Conservation (phyloP, 1,284 basidiomycete genomes). For the Puccinia triticina region DNA sequence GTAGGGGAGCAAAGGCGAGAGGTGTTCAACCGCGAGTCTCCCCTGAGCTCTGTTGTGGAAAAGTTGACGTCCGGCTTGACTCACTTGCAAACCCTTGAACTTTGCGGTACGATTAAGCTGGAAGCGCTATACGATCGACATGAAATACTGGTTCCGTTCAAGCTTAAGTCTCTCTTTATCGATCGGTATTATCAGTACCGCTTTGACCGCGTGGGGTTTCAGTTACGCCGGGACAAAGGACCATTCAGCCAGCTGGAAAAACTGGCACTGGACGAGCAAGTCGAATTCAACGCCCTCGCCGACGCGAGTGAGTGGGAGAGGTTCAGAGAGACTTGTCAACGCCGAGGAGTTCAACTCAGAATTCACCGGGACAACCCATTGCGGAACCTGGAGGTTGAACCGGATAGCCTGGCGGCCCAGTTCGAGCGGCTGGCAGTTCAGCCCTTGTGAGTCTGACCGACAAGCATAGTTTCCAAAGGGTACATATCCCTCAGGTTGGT, state of each 20-base stretch:
- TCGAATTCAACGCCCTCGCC: not conserved
- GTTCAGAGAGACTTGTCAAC: not conserved
- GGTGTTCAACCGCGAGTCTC: not conserved
- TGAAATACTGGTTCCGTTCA: not conserved
- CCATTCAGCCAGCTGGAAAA: not conserved
- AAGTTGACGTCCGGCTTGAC: not conserved
- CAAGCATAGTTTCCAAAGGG: too few relatives aligned
- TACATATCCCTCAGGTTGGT: too few relatives aligned
- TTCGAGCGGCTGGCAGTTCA: too few relatives aligned
- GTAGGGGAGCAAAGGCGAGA: not conserved
- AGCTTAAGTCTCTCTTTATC: not conserved
- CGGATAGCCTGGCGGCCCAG: too few relatives aligned
- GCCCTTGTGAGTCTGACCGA: too few relatives aligned
- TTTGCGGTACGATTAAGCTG: not conserved
- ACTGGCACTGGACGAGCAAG: not conserved
- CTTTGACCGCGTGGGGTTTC: not conserved
- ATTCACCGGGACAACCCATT: not conserved
- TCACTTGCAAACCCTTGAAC: not conserved
- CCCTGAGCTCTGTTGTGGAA: not conserved
- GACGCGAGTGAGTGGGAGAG: not conserved
- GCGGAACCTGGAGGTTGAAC: too few relatives aligned
- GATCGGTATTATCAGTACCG: not conserved
- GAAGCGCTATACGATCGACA: not conserved
- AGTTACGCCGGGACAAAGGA: not conserved
- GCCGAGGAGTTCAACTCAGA: not conserved